Base-by-base conservation (phyloP, 805 yeast genomes). In the Priceomyces fermenticarens region DNA sequence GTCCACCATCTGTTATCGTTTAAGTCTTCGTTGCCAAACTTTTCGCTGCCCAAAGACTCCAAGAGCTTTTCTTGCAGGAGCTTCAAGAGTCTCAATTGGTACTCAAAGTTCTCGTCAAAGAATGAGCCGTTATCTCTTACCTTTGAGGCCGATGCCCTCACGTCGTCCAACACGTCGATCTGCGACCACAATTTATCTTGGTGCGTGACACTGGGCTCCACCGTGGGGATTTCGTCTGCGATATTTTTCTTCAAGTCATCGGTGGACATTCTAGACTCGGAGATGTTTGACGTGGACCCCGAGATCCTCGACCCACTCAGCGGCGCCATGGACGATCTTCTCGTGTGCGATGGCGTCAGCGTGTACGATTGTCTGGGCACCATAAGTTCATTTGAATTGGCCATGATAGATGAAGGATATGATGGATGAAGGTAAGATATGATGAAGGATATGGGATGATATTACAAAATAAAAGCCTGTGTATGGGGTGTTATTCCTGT, bases 151-250 rank as follows among this genome's bases (percentile, higher is more conserved):
- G 83, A 71, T 38, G 69, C 70, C 42, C 77, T 75, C 6, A 88
- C 93, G 47, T 87, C 95, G 48, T 88, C 90, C 46, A 91, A 70
- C 0, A 86, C 83, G 52, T 86, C 96, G 37, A 89, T 81, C 50
- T 88, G 95, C 5, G 91, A 82, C 95, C 96, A 90, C 35, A 87
- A 69, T 53, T 76, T 74, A 60, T 87, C 96, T 62, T 82, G 89
- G 45, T 77, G 67, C 40, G 85, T 81, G 14, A 78, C 81, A 36
- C 72, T 68, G 6, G 88, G 87, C 38, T 68, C 63, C 0, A 80
- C 76, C 3, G 78, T 65, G 8, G 81, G 77, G 3, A 80, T 59
- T 46, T 68, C 68, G 54, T 82, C 87, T 12, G 60, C 46, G 3
- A 67, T 54, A 28, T 35, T 30, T 20, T 32, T 31, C 16, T 49